These are phyloP conservation scores for Oryza brachyantha DNA, from an alignment of 176 grass and related monocot species.

Conservation along the genomic window DNA sequence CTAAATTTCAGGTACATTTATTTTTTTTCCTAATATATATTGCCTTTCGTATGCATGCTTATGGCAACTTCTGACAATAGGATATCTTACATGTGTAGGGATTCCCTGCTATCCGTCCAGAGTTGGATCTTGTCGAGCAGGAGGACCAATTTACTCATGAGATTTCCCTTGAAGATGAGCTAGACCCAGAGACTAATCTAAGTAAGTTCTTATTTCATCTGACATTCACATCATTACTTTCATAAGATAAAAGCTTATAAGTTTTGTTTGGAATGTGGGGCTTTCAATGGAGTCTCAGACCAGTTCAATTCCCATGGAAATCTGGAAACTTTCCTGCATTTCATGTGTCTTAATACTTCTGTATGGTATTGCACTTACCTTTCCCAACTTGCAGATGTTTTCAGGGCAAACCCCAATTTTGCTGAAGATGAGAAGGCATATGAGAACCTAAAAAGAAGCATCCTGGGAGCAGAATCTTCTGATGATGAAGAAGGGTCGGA, in stretches of 20 bases:
- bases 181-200: constrained; percentile 86
- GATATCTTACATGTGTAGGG: constrained; percentile 49
- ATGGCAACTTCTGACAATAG: constrained; percentile 12
- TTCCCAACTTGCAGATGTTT: constrained; percentile 73
- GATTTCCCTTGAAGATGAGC: constrained; percentile 78
- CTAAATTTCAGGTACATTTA: constrained; percentile 84
- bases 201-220: constrained; percentile 45
- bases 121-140: constrained; percentile 95
- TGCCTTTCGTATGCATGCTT: background rate
- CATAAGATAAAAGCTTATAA: background rate
- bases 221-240: constrained; percentile 6
- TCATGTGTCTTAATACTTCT: background rate
- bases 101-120: constrained; percentile 84
- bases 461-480: constrained; percentile 76
- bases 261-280: background rate
- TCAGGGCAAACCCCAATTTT: constrained; percentile 74
- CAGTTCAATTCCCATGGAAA: background rate
- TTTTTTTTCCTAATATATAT: constrained; percentile 15
- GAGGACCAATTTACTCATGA: constrained; percentile 96
- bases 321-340: background rate
- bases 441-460: constrained; percentile 77
- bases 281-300: background rate
- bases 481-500: constrained; percentile 80
- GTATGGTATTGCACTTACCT: constrained; percentile 21
- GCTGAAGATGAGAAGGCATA: constrained; percentile 90